These are phyloP conservation scores for Tetrahymena malaccensis DNA, from an alignment of 73 alveolate species.

Conservation along the genomic window DNA sequence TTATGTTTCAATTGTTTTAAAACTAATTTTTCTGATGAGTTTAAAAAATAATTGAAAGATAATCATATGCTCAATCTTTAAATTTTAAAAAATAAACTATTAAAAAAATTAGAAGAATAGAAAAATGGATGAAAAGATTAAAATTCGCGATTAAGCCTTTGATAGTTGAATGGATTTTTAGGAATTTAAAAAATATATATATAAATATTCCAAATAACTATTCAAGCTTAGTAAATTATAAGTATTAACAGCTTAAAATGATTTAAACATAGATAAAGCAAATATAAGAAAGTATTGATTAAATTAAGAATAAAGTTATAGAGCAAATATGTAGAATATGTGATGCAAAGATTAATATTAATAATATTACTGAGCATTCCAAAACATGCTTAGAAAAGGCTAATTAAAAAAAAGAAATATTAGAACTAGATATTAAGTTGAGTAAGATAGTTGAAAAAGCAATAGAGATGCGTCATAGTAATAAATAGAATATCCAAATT, in stretches of 20 bases:
- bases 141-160: background rate
- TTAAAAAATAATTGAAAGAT: too few species aligned
- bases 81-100: background rate
- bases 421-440: background rate
- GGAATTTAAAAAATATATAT: background rate
- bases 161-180: background rate
- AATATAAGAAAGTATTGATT: background rate
- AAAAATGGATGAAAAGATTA: background rate
- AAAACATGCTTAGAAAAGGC: conserved; percentile 32
- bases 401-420: conserved; percentile 5
- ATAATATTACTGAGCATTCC: background rate
- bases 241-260: background rate
- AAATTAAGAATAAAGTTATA: background rate
- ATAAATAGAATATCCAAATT: background rate
- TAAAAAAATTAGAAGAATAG: background rate
- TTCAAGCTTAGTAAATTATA: background rate
- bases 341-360: background rate
- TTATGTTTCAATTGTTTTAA: too few species aligned
- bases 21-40: background rate
- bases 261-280: background rate
- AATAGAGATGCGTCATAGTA: background rate
- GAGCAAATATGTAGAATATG: background rate
- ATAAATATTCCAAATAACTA: background rate
- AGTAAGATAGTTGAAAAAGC: conserved; percentile 28
- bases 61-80: too few species aligned